Evolutionary conservation across 805 yeast genomes (phyloP), one percentile per base, ranked within the genome.

Genomic region (Priceomyces medius): DNA sequence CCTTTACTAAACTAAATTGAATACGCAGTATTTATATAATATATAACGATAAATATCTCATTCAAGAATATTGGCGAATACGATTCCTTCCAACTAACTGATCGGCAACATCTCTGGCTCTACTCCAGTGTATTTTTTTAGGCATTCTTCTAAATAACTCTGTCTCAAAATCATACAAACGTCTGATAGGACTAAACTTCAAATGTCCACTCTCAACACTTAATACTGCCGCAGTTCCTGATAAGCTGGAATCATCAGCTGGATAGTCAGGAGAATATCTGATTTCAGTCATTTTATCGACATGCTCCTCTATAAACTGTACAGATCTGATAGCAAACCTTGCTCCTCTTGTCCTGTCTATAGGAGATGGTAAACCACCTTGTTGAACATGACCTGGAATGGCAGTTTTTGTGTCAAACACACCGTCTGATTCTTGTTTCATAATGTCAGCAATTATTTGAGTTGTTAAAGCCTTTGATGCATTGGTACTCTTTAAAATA

Each of bases 301-400:
- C 33, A 20, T 49, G 46, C 19, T 81, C 74, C 64, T 93, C 98
- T 49, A 91, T 80, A 63, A 87, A 93, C 61, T 88, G 85, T 43
- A 90, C 83, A 43, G 97, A 88, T 65, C 82, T 85, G 51, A 91
- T 85, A 3, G 96, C 96, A 62, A 85, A 84, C 61, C 98, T 80
- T 4, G 90, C 82, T 5, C 96, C 96, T 49, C 83, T 77, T 28
- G 89, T 83, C 63, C 98, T 81, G 62, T 93, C 99, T 71, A 90
- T 85, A 5, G 98, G 88, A 6, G 96, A 83, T 38, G 99, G 99
- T 40, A 81, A 78, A 45, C 90, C 93, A 61, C 99, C 99, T 68
- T 93, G 99, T 74, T 93, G 99, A 44, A 91, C 93, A 60, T 91
- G 98, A 21, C 99, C 99, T 20, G 99, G 99, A 45, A 90, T 80